Percentiles rank a stretch among this genome's conserved stretches.
Evolutionary conservation across 73 alveolate species (phyloP).

Genomic region (Urostyla sp.): DNA sequence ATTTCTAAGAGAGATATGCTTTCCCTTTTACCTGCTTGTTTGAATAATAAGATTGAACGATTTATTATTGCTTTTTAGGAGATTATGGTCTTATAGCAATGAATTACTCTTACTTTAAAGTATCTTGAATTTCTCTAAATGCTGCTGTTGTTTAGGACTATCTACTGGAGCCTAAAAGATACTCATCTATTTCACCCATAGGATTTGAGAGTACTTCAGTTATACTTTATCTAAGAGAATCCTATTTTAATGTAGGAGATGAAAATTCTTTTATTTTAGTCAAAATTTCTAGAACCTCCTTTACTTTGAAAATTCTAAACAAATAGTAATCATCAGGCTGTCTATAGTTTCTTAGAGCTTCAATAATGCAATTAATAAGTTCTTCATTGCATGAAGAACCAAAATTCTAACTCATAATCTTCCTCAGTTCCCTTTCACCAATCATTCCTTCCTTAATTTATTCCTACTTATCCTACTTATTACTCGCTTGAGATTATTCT

Average conservation of each 20-base stretch:
- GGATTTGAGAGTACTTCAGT: background rate
- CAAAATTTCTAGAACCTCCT: background rate
- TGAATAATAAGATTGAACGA: no score
- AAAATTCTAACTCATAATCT: constrained; percentile 18
- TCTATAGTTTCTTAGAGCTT: background rate
- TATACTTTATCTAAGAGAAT: background rate
- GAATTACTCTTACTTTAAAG: no score
- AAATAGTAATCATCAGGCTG: constrained; percentile 33
- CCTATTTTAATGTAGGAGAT: background rate
- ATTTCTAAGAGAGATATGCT: background rate
- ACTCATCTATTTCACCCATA: background rate
- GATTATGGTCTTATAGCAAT: no score
- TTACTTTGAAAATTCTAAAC: constrained; percentile 15
- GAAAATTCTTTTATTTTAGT: background rate
- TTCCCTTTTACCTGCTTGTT: no score
- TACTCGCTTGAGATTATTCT: no score
- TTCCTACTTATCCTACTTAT: no score
- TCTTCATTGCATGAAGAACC: constrained; percentile 5
- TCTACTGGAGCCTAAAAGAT: background rate
- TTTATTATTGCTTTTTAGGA: no score
- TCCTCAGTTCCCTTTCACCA: constrained; percentile 51
- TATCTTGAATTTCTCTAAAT: background rate
- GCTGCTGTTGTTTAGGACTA: background rate
- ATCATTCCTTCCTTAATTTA: constrained; percentile 20
- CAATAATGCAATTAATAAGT: background rate